A percentile compares a stretch with the other conserved stretches of the same genome.
Evolutionary conservation across 2,329 filamentous ascomycete genomes (phyloP).

Genomic region (Incumbomyces lentus): DNA sequence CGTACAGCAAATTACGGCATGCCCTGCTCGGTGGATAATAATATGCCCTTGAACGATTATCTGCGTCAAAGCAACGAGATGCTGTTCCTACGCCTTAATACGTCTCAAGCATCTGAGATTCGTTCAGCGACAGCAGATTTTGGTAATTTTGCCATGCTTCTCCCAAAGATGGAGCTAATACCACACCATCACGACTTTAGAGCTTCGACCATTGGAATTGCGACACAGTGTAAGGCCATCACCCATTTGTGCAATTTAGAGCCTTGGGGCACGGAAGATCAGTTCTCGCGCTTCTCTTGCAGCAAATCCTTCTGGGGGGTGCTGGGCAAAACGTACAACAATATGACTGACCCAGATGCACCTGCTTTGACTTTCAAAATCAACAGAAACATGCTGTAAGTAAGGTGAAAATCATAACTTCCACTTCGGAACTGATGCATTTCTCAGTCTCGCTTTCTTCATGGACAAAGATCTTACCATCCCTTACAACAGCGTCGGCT

Average conservation of each 20-base stretch:
- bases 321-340: conserved; percentile 4
- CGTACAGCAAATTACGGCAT: conserved; percentile 6
- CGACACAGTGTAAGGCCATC: conserved; percentile 8
- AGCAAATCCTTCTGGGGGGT: conserved; percentile 7
- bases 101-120: conserved; percentile 6
- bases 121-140: background rate
- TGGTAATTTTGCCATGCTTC: background rate
- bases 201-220: conserved; percentile 10
- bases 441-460: conserved; percentile 8
- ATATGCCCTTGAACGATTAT: background rate
- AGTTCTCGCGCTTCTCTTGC: conserved; percentile 9
- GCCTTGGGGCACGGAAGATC: conserved; percentile 2
- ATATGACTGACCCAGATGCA: background rate
- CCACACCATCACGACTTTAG: conserved; percentile 6
- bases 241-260: conserved; percentile 7
- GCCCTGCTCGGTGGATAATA: conserved; percentile 8
- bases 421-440: background rate
- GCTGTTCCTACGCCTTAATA: conserved; percentile 8
- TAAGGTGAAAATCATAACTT: background rate
- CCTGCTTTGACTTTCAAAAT: conserved; percentile 7
- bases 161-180: conserved; percentile 4
- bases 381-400: conserved; percentile 7
- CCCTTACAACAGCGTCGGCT: conserved; percentile 8
- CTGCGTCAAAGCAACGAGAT: conserved; percentile 6
- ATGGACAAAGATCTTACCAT: background rate